Percentiles rank a stretch among this genome's conserved stretches.
Conservation (phyloP, 345 rosid species). For the Populus alba region DNA sequence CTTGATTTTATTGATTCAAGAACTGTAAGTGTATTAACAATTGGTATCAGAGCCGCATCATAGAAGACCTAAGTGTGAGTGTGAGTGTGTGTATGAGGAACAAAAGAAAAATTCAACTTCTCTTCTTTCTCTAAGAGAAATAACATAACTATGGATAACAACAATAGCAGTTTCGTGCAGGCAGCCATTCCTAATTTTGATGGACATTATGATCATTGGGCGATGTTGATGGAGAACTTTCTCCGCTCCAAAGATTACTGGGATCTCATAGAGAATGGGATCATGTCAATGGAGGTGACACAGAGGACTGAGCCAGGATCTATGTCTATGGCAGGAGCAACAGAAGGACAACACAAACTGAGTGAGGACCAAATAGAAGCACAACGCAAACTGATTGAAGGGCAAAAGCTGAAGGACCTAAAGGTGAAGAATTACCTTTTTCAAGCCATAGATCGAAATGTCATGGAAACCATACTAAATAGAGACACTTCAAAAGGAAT, state of each 20-base stretch:
- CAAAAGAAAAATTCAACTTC: no score
- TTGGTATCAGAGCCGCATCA: no score
- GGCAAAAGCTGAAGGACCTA: not conserved
- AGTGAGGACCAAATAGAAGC: no score
- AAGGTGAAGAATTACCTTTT: not conserved
- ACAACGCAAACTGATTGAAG: not conserved
- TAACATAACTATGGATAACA: no score
- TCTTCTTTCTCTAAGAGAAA: no score
- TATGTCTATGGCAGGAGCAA: no score
- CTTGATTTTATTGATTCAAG: no score
- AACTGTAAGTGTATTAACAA: no score
- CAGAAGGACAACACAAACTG: no score
- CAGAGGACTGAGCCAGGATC: not conserved
- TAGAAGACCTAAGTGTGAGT: no score
- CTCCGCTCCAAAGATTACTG: not conserved
- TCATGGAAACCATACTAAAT: not conserved
- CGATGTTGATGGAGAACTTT: not conserved
- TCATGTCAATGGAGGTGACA: not conserved
- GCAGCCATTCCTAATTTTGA: not conserved
- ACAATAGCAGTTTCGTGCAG: not conserved
- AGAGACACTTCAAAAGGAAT: not conserved
- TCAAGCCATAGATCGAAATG: not conserved
- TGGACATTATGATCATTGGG: not conserved
- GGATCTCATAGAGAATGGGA: not conserved
- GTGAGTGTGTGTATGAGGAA: no score